Conservation (phyloP, 2,329 filamentous ascomycete genomes). For the Alternaria incomplexa region DNA sequence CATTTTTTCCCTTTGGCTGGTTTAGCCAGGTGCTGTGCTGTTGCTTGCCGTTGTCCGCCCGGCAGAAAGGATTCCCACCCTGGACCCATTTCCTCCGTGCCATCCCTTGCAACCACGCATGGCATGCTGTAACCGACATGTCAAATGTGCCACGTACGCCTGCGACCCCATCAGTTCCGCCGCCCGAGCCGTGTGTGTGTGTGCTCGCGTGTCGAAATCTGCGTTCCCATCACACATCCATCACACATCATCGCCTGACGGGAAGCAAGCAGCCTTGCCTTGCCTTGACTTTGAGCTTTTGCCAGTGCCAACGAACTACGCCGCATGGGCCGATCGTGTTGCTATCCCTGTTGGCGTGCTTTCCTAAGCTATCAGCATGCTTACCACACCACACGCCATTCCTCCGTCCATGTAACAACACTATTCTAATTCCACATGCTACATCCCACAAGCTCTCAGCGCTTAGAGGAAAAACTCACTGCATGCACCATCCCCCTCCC, state of each 20-base stretch:
- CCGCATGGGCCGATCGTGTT: background rate
- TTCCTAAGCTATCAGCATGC: background rate
- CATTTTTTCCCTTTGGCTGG: background rate
- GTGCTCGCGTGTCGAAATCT: background rate
- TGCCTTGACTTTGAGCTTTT: background rate
- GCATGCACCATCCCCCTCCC: background rate
- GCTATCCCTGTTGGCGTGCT: background rate
- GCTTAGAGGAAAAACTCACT: background rate
- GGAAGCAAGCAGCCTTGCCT: background rate
- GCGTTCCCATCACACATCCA: background rate
- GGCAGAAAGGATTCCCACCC: constrained; percentile 7
- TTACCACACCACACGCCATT: background rate
- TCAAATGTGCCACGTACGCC: constrained; percentile 7
- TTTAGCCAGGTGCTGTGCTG: background rate
- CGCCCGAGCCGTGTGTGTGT: background rate
- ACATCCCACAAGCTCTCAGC: background rate
- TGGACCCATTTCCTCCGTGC: constrained; percentile 16
- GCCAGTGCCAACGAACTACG: background rate
- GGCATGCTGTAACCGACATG: constrained; percentile 1
- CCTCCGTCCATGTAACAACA: background rate
- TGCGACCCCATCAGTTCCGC: constrained; percentile 4
- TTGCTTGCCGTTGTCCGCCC: background rate
- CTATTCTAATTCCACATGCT: background rate
- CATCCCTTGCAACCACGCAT: constrained; percentile 3
- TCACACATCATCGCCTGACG: background rate